Evolutionary conservation across 768 basidiomycete genomes (phyloP).

Genomic region (Trametes punicea): DNA sequence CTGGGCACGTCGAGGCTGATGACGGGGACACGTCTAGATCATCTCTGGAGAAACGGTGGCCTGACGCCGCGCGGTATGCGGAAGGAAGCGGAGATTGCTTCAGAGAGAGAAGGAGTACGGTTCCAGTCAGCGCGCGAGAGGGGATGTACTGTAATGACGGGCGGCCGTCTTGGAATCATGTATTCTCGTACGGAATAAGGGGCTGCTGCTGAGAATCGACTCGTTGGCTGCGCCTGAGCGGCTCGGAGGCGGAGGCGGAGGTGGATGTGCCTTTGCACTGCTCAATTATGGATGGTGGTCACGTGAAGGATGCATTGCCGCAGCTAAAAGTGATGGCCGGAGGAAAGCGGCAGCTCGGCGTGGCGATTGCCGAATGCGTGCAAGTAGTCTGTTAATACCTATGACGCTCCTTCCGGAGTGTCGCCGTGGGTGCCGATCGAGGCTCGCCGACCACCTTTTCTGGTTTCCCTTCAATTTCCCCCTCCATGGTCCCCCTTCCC

Average conservation of each 20-base stretch:
- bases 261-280: too few species aligned
- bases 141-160: background rate
- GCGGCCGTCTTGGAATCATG: background rate
- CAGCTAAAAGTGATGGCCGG: background rate
- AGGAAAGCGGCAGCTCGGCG: background rate
- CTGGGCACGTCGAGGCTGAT: background rate
- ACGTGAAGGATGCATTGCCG: too few species aligned
- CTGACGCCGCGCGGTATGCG: conserved; percentile 21
- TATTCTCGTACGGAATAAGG: background rate
- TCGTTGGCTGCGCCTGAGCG: background rate
- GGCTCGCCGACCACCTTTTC: background rate
- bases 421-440: background rate
- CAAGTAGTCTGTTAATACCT: background rate
- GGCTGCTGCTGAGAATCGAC: too few species aligned
- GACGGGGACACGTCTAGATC: conserved; percentile 29
- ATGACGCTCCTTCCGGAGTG: background rate
- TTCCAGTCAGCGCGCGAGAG: too few species aligned
- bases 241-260: too few species aligned
- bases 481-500: background rate
- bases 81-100: background rate
- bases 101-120: too few species aligned
- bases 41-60: conserved; percentile 46
- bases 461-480: background rate
- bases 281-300: too few species aligned
- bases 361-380: too few species aligned